phyloP scores from a whole-genome alignment of 176 grass and related monocot genomes.

The Microstegium vimineum region DNA sequence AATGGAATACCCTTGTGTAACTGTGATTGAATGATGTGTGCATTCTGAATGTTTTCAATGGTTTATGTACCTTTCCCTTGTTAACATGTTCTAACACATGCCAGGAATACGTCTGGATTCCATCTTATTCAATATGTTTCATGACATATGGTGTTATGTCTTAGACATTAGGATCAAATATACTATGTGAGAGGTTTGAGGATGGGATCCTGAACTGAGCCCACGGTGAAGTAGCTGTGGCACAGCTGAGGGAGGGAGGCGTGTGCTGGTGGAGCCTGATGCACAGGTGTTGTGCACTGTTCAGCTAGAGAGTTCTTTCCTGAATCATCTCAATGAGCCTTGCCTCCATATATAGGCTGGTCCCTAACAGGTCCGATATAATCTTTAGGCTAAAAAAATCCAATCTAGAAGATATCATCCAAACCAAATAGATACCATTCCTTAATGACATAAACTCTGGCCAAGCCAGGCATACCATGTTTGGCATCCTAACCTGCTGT shows the following conservation, averaged over 20 bases:
- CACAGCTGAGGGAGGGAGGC: not conserved
- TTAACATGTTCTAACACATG: not conserved
- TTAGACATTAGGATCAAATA: not conserved
- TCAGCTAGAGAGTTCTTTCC: not conserved
- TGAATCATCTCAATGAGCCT: not conserved
- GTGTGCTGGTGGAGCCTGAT: not conserved
- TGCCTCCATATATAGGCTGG: not conserved
- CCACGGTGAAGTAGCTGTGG: not conserved
- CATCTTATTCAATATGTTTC: not conserved
- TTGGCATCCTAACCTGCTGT: not conserved
- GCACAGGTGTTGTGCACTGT: not conserved
- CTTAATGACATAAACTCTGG: not conserved
- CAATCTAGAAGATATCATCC: not conserved
- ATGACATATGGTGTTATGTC: slow-evolving; percentile 5
- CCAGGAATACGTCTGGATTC: not conserved
- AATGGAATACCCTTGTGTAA: not conserved
- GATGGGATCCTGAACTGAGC: not conserved
- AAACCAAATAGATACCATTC: not conserved
- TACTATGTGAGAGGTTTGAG: not conserved
- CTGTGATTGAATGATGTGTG: not conserved
- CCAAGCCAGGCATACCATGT: not conserved
- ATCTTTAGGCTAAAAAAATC: not conserved
- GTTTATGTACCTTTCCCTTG: not conserved
- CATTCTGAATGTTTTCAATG: not conserved
- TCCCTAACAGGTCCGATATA: not conserved